Evolutionary conservation across 192 early-diverging fungal species (phyloP).

Genomic region (Entomortierella beljakovae): DNA sequence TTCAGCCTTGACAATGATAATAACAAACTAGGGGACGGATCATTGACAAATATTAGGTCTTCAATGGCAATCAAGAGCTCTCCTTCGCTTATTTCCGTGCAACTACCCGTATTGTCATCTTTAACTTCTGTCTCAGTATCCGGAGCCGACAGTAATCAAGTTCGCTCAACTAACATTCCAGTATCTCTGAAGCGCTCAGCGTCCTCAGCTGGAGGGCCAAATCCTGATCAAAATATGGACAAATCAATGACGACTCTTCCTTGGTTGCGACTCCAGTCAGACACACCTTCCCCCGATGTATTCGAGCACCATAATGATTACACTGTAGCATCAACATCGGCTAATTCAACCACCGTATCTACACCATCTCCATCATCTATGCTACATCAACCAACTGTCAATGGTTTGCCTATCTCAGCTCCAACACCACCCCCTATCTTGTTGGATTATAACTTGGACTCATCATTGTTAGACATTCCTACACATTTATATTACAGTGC

Average conservation of each 20-base stretch:
- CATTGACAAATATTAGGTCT: conserved; percentile 15
- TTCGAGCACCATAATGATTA: conserved; percentile 9
- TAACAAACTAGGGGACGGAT: conserved; percentile 26
- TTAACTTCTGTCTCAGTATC: background rate
- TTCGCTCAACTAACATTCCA: conserved; percentile 3
- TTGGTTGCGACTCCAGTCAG: conserved; percentile 32
- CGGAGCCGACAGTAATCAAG: background rate
- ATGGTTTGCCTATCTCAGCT: conserved; percentile 17
- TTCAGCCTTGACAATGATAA: background rate
- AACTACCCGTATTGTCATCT: conserved; percentile 9
- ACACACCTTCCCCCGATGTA: background rate
- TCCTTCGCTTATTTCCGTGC: conserved; percentile 28
- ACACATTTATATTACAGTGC: conserved; percentile 47
- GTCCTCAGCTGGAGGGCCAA: background rate
- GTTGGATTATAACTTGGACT: conserved; percentile 29
- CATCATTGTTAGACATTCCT: conserved; percentile 29
- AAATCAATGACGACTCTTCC: conserved; percentile 22
- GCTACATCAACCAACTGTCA: conserved; percentile 26
- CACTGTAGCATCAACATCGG: conserved; percentile 6
- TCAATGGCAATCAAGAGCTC: conserved; percentile 54
- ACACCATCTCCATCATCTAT: conserved; percentile 17
- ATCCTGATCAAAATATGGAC: background rate
- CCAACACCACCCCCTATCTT: conserved; percentile 39
- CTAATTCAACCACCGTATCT: conserved; percentile 7
- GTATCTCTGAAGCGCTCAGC: conserved; percentile 6